A percentile compares a stretch with the other conserved stretches of the same genome.
phyloP scores from a whole-genome alignment of 208 protist species.

The Acanthamoeba castellanii region DNA sequence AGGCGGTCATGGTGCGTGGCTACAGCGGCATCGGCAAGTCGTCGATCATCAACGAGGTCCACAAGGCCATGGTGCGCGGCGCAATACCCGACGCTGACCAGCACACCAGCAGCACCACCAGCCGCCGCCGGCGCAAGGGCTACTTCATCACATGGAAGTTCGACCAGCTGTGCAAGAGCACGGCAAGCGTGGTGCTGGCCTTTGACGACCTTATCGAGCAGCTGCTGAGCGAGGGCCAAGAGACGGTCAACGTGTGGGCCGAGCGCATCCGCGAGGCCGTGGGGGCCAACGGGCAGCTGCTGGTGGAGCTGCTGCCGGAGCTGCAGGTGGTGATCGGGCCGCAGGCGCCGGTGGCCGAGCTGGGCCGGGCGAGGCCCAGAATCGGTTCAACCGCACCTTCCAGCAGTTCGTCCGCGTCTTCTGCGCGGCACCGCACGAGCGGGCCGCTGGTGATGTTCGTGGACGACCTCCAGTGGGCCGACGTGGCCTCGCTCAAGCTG shows the following conservation, averaged over 20 bases:
- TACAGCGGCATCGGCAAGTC: constrained; percentile 72
- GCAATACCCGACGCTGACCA: background rate
- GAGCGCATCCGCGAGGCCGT: constrained; percentile 23
- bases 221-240: constrained; percentile 44
- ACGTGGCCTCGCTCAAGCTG: constrained; percentile 65
- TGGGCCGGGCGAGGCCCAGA: constrained; percentile 54
- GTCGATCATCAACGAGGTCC: constrained; percentile 16
- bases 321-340: constrained; percentile 64
- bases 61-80: constrained; percentile 22
- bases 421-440: background rate
- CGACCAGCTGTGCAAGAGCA: constrained; percentile 70
- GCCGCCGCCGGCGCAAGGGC: background rate
- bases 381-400: constrained; percentile 73
- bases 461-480: constrained; percentile 74
- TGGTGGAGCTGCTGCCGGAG: constrained; percentile 69
- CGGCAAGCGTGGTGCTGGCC: constrained; percentile 22
- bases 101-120: no score
- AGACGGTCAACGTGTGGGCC: constrained; percentile 6
- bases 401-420: constrained; percentile 69
- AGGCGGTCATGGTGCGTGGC: constrained; percentile 41
- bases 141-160: constrained; percentile 75
- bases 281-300: constrained; percentile 50
- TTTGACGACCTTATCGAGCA: constrained; percentile 65
- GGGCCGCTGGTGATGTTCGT: constrained; percentile 70
- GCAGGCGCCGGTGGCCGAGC: constrained; percentile 52